Conservation (phyloP, 106 monocot species). For the Dendrobium chrysotoxum region DNA sequence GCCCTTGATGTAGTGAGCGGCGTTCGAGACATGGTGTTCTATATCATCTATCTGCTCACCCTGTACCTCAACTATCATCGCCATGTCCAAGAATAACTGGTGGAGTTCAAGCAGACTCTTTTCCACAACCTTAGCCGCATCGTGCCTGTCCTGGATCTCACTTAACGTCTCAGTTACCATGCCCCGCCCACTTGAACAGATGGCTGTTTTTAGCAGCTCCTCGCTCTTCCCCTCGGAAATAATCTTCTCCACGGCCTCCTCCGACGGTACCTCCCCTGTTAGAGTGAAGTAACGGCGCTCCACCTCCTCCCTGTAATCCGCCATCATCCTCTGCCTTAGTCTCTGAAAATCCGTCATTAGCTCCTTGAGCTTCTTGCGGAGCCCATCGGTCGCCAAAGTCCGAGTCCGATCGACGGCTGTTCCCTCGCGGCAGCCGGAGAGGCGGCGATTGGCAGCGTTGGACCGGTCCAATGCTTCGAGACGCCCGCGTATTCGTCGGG, state of each 20-base stretch:
- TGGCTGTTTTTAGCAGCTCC: slow-evolving; percentile 10
- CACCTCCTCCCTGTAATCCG: slow-evolving; percentile 63
- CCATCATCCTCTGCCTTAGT: slow-evolving; percentile 45
- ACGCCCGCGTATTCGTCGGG: slow-evolving; percentile 29
- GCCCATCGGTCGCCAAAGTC: slow-evolving; percentile 48
- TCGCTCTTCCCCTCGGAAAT: slow-evolving; percentile 49
- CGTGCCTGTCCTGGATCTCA: slow-evolving; percentile 66
- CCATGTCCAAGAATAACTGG: slow-evolving; percentile 87
- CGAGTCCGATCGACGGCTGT: slow-evolving; percentile 55
- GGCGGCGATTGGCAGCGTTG: slow-evolving; percentile 45
- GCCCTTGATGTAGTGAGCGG: slow-evolving; percentile 45
- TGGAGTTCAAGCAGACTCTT: slow-evolving; percentile 69
- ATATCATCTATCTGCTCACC: slow-evolving; percentile 78
- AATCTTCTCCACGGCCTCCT: slow-evolving; percentile 50
- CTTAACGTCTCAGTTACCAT: slow-evolving; percentile 22
- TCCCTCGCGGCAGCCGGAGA: slow-evolving; percentile 48
- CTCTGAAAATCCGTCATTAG: slow-evolving; percentile 60
- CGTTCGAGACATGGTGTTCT: slow-evolving; percentile 57
- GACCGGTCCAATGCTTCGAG: slow-evolving; percentile 67
- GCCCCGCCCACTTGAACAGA: background rate
- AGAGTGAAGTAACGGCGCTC: slow-evolving; percentile 52
- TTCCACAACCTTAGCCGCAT: slow-evolving; percentile 60
- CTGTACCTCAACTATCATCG: slow-evolving; percentile 67
- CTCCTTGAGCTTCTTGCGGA: slow-evolving; percentile 62
- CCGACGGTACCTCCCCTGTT: slow-evolving; percentile 56